A percentile compares a stretch with the other conserved stretches of the same genome.
These are phyloP conservation scores for Cercospora sp. DNA, from an alignment of 2,329 filamentous ascomycete genomes.

Conservation along the genomic window DNA sequence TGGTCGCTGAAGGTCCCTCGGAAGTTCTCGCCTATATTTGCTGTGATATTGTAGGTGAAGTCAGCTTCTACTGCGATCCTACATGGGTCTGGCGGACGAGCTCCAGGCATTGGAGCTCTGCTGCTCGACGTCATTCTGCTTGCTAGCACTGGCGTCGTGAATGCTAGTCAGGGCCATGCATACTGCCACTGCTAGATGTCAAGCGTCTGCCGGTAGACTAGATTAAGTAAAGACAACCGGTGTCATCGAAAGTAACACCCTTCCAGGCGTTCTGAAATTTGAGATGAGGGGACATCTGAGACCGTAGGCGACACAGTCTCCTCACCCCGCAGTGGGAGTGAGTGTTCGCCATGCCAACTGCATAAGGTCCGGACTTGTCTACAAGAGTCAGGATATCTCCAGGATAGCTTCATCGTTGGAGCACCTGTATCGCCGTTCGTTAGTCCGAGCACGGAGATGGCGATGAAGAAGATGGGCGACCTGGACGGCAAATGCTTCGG, in stretches of 20 bases:
- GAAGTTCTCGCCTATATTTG: not conserved
- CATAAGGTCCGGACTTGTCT: not conserved
- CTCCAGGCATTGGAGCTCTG: not conserved
- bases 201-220: not conserved
- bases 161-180: constrained; percentile 1
- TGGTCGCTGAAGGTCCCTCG: not conserved
- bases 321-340: not conserved
- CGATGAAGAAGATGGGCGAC: not conserved
- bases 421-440: not conserved
- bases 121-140: not conserved
- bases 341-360: not conserved
- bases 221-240: not conserved
- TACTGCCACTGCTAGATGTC: not conserved
- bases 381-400: not conserved
- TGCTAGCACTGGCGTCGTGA: not conserved
- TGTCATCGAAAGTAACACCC: not conserved
- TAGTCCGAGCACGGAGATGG: constrained; percentile 3
- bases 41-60: not conserved
- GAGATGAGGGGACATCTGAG: not conserved
- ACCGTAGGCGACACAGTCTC: not conserved
- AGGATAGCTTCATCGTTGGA: not conserved
- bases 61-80: not conserved
- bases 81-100: not conserved
- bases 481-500: constrained; percentile 8
- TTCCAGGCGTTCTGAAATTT: not conserved